A percentile compares a stretch with the other conserved stretches of the same genome.
phyloP scores from a whole-genome alignment of 139 green algal species.

The Chlamydomonas sp. region DNA sequence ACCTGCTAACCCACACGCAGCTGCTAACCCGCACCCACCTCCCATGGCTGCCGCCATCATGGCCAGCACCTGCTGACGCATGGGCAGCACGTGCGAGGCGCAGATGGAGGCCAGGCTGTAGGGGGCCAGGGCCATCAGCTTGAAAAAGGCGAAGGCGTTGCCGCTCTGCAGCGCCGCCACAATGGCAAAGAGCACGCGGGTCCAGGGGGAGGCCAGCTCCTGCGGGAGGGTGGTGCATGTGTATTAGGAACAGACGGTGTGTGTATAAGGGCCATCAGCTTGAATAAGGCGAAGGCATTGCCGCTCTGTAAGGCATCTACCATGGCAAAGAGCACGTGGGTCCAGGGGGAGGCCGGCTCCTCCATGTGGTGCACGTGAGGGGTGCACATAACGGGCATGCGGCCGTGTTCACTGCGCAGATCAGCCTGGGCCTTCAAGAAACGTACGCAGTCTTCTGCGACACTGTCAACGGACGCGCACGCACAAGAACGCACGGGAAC shows the following conservation, averaged over 20 bases:
- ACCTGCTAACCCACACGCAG: background rate
- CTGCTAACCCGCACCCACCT: background rate
- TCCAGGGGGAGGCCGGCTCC: conserved; percentile 28
- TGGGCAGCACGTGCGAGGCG: conserved; percentile 10
- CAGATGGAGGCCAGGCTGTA: conserved; percentile 24
- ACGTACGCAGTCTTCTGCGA: too few relatives aligned
- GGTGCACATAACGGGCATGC: background rate
- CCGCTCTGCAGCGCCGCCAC: background rate
- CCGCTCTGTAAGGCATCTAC: background rate
- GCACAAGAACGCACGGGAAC: too few relatives aligned
- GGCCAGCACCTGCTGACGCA: background rate
- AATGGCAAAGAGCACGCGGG: background rate
- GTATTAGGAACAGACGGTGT: background rate
- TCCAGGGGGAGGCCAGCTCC: conserved; percentile 28
- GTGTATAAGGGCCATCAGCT: background rate
- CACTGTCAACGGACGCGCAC: too few relatives aligned
- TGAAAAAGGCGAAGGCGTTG: conserved; percentile 22
- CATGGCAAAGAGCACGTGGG: background rate
- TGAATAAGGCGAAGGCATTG: conserved; percentile 22
- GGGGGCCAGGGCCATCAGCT: background rate
- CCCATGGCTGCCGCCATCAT: conserved; percentile 20
- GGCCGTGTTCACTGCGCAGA: background rate
- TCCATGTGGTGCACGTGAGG: background rate
- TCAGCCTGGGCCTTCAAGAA: background rate
- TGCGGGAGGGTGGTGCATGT: background rate